These are phyloP conservation scores for Phascolomyces articulosus DNA, from an alignment of 371 early-diverging fungal species.

Conservation along the genomic window DNA sequence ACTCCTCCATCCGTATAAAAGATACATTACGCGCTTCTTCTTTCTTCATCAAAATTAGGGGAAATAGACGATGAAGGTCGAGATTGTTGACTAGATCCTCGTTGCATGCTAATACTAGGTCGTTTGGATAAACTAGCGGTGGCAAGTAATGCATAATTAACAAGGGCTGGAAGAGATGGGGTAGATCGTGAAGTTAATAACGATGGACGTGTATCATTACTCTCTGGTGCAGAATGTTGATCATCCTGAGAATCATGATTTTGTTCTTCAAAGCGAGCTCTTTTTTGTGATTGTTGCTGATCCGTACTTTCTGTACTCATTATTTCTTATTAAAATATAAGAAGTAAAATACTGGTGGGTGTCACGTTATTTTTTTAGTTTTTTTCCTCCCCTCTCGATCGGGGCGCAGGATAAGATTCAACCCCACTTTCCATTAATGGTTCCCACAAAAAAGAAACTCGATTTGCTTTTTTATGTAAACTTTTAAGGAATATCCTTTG, in stretches of 20 bases:
- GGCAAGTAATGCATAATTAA: constrained; percentile 28
- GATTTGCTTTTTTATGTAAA: no score
- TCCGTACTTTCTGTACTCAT: background rate
- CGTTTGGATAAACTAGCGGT: constrained; percentile 20
- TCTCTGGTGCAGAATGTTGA: background rate
- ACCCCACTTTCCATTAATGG: no score
- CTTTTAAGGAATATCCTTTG: no score
- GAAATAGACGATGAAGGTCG: constrained; percentile 2
- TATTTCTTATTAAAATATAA: no score
- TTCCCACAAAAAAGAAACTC: no score
- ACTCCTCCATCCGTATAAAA: no score
- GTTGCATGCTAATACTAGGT: constrained; percentile 20
- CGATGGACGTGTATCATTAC: background rate
- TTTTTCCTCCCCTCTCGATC: no score
- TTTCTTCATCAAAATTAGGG: background rate
- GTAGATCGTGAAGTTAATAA: constrained; percentile 33
- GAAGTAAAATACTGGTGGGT: no score
- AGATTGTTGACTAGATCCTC: constrained; percentile 21
- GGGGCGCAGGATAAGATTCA: no score
- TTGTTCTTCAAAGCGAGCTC: no score
- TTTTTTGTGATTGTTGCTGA: no score
- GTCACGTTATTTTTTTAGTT: no score
- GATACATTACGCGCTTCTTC: constrained; percentile 2
- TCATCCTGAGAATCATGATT: background rate
- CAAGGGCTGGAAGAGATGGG: constrained; percentile 38